Base-by-base conservation (phyloP, 129 eudicot genomes). In the Dittrichia graveolens region DNA sequence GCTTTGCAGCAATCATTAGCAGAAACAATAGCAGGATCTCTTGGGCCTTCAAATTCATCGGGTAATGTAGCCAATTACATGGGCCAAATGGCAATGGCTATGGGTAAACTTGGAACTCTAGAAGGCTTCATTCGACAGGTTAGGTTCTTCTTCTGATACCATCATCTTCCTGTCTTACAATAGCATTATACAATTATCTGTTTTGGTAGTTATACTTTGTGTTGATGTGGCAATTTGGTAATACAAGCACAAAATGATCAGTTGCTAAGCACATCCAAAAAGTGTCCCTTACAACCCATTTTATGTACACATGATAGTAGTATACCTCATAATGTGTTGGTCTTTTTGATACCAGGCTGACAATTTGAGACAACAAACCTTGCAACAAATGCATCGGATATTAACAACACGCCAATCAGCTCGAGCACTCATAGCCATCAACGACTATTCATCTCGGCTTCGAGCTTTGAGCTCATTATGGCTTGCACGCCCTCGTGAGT, bases 21-120 rank as follows among this genome's bases (percentile, higher is more conserved):
- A 0, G 94, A 88, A 71, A 88, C 94, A 24, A 67, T 88, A 50
- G 89, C 90, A 7, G 87, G 94, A 3, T 82, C 89, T 55, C 87
- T 88, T 45, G 90, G 90, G 18, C 59, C 94, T 19, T 82, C 94
- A 2, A 77, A 80, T 74, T 85, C 94, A 31, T 77, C 94, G 4
- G 94, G 90, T 13, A 88, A 88, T 72, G 94, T 88, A 24, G 94
- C 94, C 43, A 88, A 82, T 38, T 88, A 88, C 81, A 88, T 88
- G 94, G 93, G 93, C 45, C 93, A 87, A 78, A 87, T 87, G 89
- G 89, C 93, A 3, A 87, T 87, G 93, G 93, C 94, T 44, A 88
- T 88, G 89, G 94, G 94, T 10, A 88, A 88, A 80, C 74, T 88
- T 11, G 94, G 94, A 69, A 88, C 94, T 58, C 89, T 88, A 5